Evolutionary conservation across 371 early-diverging fungal species (phyloP), one percentile per base, ranked within the genome.

Genomic region (Coelomomyces lativittatus): DNA sequence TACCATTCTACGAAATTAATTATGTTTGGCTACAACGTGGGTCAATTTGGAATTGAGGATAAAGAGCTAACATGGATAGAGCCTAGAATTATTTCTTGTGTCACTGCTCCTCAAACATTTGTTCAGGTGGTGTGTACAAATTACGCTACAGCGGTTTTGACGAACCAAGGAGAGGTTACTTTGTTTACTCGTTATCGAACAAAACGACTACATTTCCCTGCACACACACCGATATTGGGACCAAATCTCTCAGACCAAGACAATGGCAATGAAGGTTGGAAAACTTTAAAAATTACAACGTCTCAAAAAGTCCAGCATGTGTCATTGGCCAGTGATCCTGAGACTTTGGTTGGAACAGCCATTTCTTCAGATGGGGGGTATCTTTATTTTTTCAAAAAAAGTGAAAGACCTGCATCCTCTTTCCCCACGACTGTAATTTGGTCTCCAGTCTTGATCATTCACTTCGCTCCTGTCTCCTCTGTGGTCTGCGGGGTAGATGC

Each of bases 21-120:
- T 47, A 81, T 82, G 0, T 86, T 82, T 68, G 86, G 86, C 0
- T 54, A 63, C 29, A 81, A 82, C 51, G 63, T 67, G 43, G 86
- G 86, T 0, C 86, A 86, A 50, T 57, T 86, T n/a, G 83, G 80
- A 48, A n/a, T n/a, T n/a, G n/a, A n/a, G n/a, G n/a, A n/a, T n/a
- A n/a, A n/a, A n/a, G n/a, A n/a, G n/a, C n/a, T n/a, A n/a, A n/a
- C n/a, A n/a, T n/a, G n/a, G n/a, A n/a, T n/a, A n/a, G n/a, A n/a
- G n/a, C n/a, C n/a, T n/a, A n/a, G n/a, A n/a, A n/a, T n/a, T n/a
- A n/a, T n/a, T n/a, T n/a, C n/a, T n/a, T n/a, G n/a, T n/a, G n/a
- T n/a, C n/a, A n/a, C n/a, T n/a, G n/a, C n/a, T n/a, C n/a, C n/a
- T n/a, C n/a, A n/a, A n/a, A n/a, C n/a, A n/a, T n/a, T n/a, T n/a